A percentile compares a stretch with the other conserved stretches of the same genome.
Evolutionary conservation across 768 basidiomycete genomes (phyloP).

Genomic region (Dendrothele bispora): DNA sequence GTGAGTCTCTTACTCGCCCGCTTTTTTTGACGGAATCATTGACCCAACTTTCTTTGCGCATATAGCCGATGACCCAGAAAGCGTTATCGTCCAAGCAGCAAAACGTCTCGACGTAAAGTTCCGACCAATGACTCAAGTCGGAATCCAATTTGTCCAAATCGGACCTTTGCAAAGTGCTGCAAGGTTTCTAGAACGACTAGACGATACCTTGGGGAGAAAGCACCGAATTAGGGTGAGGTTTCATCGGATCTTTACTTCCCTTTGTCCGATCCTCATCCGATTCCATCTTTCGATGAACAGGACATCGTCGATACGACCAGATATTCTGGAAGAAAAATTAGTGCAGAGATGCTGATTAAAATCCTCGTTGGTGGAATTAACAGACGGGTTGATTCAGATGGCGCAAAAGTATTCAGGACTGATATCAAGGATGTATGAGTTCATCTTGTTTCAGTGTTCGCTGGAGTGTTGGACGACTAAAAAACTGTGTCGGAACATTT

Average conservation of each 20-base stretch:
- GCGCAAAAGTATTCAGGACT: background rate
- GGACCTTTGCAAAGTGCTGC: slow-evolving; percentile 44
- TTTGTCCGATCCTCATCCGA: background rate
- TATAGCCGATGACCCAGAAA: slow-evolving; percentile 51
- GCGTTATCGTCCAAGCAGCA: slow-evolving; percentile 46
- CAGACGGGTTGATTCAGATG: slow-evolving; percentile 22
- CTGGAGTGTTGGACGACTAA: no score
- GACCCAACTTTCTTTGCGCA: background rate
- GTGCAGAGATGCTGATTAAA: slow-evolving; percentile 53
- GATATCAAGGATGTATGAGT: no score
- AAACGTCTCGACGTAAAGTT: slow-evolving; percentile 50
- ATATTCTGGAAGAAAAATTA: slow-evolving; percentile 43
- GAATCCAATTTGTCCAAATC: slow-evolving; percentile 75
- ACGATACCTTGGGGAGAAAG: slow-evolving; percentile 48
- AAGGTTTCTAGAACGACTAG: slow-evolving; percentile 50
- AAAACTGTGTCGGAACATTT: no score
- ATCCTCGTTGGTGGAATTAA: slow-evolving; percentile 69
- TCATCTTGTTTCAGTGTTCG: no score
- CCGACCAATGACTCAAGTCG: slow-evolving; percentile 57
- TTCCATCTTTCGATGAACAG: slow-evolving; percentile 20
- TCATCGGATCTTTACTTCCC: background rate
- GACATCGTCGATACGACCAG: slow-evolving; percentile 76
- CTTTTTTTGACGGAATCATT: no score
- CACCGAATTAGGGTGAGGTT: slow-evolving; percentile 46
- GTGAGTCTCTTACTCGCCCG: slow-evolving; percentile 41